Base-by-base conservation (phyloP, 768 basidiomycete species). In the Amanita phalloides region DNA sequence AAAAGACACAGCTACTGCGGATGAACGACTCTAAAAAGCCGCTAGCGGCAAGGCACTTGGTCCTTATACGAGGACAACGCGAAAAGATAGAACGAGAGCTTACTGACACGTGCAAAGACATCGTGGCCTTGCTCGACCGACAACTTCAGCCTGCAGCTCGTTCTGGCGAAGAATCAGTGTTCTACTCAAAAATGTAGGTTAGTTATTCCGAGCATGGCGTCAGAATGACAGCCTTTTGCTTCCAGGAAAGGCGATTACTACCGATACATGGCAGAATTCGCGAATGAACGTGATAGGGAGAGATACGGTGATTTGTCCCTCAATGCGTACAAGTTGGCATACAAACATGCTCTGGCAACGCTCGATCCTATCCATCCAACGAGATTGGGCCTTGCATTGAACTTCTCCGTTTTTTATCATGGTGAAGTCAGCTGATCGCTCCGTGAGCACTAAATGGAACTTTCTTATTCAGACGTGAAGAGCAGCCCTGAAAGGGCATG, bases 401-500 rank as follows among this genome's bases (percentile, higher is more conserved):
- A 93, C 71, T 92, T 94, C 69, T 84, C 89, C n/a, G 91, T 94
- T 47, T 94, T 88, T 72, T 92, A 87, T 66, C 90, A 90, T 64
- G 77, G 69, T 68, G 32, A 33, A 56, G 64, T 21, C 26, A 30
- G 30, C 43, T 25, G 41, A 51, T 39, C 8, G 26, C 48, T 14
- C 25, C 4, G 13, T 35, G 32, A 37, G 8, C 20, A 11, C 21
- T 9, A 42, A 26, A 28, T 38, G 25, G 14, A 8, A 41, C 44
- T 48, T n/a, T 17, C 10, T 33, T 32, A 6, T 36, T 51, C 45
- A 71, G 84, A 93, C 64, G 88, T 92, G 60, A 76, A 81, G 57
- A 82, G 84, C 66, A 86, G 84, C 62, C 88, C 91, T 23, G 86
- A 90, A 61, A 75, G 86, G 56, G 90, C 90, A 30, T 91, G 89